Conservation (phyloP, 1,284 basidiomycete genomes). For the Laetiporus sulphureus region DNA sequence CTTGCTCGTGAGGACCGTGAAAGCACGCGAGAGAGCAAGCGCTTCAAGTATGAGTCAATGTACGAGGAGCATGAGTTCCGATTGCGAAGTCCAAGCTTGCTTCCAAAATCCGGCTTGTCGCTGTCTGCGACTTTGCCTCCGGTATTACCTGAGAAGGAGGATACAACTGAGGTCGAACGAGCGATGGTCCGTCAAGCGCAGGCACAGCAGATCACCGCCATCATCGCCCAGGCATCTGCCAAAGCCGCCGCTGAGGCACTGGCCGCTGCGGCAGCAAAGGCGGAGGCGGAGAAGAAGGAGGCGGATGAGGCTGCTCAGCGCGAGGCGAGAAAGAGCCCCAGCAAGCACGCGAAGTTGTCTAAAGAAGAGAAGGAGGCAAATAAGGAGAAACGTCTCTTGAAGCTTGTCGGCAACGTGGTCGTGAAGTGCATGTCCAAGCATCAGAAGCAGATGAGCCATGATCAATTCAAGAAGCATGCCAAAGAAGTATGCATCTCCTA, state of each 20-base stretch:
- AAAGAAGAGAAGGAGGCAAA: slow-evolving; percentile 55
- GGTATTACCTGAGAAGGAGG: too few relatives aligned
- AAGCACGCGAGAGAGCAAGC: too few relatives aligned
- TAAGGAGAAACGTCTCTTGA: slow-evolving; percentile 80
- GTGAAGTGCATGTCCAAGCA: slow-evolving; percentile 92
- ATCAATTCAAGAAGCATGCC: slow-evolving; percentile 92
- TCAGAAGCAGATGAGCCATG: slow-evolving; percentile 72
- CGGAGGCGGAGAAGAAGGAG: background rate
- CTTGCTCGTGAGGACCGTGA: too few relatives aligned
- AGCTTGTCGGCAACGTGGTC: slow-evolving; percentile 84
- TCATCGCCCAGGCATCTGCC: slow-evolving; percentile 29
- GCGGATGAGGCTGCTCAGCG: slow-evolving; percentile 24
- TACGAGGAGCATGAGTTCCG: too few relatives aligned
- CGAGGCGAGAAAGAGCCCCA: slow-evolving; percentile 25
- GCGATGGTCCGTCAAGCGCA: background rate
- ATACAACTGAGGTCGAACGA: background rate
- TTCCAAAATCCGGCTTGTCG: too few relatives aligned
- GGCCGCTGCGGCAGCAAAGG: background rate
- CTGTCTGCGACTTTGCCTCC: too few relatives aligned
- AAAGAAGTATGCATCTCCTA: slow-evolving; percentile 62
- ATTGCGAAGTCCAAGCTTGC: too few relatives aligned
- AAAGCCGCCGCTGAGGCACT: slow-evolving; percentile 27
- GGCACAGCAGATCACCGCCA: slow-evolving; percentile 8
- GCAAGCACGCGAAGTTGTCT: slow-evolving; percentile 37
- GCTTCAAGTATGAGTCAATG: too few relatives aligned